Evolutionary conservation across 2,329 filamentous ascomycete species (phyloP).

Genomic region (Hansfordia pulvinata): DNA sequence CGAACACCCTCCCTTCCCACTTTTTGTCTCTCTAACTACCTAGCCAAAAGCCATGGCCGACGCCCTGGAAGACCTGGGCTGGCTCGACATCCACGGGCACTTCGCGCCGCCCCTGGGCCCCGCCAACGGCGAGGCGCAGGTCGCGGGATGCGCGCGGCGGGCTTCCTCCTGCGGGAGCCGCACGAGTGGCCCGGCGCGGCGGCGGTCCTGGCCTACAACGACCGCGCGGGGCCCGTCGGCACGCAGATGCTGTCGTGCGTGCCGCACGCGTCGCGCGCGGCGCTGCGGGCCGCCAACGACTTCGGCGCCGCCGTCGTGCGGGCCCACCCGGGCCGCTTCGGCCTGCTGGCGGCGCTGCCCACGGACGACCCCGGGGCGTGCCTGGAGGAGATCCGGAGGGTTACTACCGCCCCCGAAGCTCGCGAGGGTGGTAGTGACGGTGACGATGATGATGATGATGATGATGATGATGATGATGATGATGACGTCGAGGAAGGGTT

Average conservation of each 20-base stretch:
- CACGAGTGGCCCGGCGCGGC: not conserved
- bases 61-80: too few relatives aligned
- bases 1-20: too few relatives aligned
- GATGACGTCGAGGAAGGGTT: too few relatives aligned
- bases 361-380: constrained; percentile 1
- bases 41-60: too few relatives aligned
- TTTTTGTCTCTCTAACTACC: too few relatives aligned
- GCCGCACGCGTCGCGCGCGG: not conserved
- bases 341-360: constrained; percentile 1
- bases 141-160: too few relatives aligned
- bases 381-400: not conserved
- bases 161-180: too few relatives aligned
- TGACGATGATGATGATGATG: too few relatives aligned
- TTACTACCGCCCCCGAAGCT: not conserved
- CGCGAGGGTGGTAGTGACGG: too few relatives aligned
- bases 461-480: too few relatives aligned
- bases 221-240: not conserved
- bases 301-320: not conserved
- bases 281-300: constrained; percentile 1
- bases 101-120: not conserved
- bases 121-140: not conserved
- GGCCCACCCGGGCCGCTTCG: constrained; percentile 1
- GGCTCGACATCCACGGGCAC: constrained; percentile 1
- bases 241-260: constrained; percentile 2
- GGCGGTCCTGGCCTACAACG: not conserved